Base-by-base conservation (phyloP, 768 basidiomycete species). In the Amanita rimosa region DNA sequence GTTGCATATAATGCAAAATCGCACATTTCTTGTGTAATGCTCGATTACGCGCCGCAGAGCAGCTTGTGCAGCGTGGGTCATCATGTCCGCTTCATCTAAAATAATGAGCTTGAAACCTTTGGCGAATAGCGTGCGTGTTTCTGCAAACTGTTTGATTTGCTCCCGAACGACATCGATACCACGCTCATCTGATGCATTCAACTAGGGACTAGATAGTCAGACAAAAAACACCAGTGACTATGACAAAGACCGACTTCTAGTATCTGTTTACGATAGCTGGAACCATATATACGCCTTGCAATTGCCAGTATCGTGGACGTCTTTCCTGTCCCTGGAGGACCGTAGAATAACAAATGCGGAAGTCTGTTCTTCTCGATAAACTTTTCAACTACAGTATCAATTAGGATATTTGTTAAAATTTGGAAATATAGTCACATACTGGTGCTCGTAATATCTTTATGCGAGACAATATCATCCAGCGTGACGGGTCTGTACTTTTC, bases 61-160 rank as follows among this genome's bases (percentile, higher is more conserved):
- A 3, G 94, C 89, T 61, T 99, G 96, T 1, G 96, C 96, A 49
- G 89, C 85, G 54, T 92, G 85, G 0, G 96, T 99, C 96, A 99
- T 99, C 95, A 96, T 96, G 72, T 99, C 96, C n/a, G 96, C 96
- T 65, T 99, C 96, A 57, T 99, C 96, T 29, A 99, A 79, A 53
- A 99, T 83, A 64, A 99, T 95, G 62, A 99, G 83, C 60, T 98
- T 99, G 78, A 83, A 98, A 14, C 91, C 91, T 58, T 93, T 93
- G 10, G 91, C 80, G 60, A 82, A 85, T 5, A 97, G 67, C 8
- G 92, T 96, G 45, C 92, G 80, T 11, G 94, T 97, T 67, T 94
- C 91, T 1, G 96, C 93, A 57, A 98, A 99, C 60, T 91, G 92
- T 63, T 98, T 99, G 64, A 99, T 94, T 71, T 97, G 94, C 65